phyloP scores from a whole-genome alignment of 1,139 yeast genomes.

The Pichia sp. region DNA sequence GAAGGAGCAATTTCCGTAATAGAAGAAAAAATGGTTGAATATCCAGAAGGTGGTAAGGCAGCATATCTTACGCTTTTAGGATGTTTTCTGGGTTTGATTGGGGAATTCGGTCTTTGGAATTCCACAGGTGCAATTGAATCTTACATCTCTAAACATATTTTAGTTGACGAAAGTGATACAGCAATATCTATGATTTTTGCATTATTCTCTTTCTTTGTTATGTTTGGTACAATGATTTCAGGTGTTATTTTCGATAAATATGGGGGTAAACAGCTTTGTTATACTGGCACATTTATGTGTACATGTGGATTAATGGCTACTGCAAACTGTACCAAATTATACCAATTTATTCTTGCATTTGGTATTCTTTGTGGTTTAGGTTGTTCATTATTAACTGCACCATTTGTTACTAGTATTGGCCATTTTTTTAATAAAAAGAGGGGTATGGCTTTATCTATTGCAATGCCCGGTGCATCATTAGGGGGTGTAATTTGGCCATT shows the following conservation, averaged over 20 bases:
- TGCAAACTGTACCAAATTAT: slow-evolving; percentile 47
- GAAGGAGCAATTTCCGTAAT: not conserved
- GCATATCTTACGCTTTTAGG: slow-evolving; percentile 58
- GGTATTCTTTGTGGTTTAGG: slow-evolving; percentile 56
- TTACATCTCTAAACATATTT: slow-evolving; percentile 52
- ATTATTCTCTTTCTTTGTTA: slow-evolving; percentile 48
- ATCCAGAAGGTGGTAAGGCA: slow-evolving; percentile 57
- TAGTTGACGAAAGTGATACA: slow-evolving; percentile 37
- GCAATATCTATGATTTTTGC: slow-evolving; percentile 67
- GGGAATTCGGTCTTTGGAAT: slow-evolving; percentile 62
- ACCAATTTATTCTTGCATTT: slow-evolving; percentile 55
- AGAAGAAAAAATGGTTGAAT: slow-evolving; percentile 26
- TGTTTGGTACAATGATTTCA: slow-evolving; percentile 50
- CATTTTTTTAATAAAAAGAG: slow-evolving; percentile 58
- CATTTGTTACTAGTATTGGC: slow-evolving; percentile 48
- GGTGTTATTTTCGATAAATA: slow-evolving; percentile 58
- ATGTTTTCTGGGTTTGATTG: slow-evolving; percentile 55
- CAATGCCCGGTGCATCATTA: slow-evolving; percentile 57
- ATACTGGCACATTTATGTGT: slow-evolving; percentile 41
- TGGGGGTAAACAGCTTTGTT: slow-evolving; percentile 47
- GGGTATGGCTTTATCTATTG: slow-evolving; percentile 56
- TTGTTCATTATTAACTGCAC: slow-evolving; percentile 50
- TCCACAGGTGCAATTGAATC: slow-evolving; percentile 68
- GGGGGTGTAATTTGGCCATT: slow-evolving; percentile 65
- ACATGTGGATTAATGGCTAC: slow-evolving; percentile 50